Evolutionary conservation across 257 asterid genomes (phyloP), one percentile per base, ranked within the genome.

Genomic region (Solanum lignicaule): DNA sequence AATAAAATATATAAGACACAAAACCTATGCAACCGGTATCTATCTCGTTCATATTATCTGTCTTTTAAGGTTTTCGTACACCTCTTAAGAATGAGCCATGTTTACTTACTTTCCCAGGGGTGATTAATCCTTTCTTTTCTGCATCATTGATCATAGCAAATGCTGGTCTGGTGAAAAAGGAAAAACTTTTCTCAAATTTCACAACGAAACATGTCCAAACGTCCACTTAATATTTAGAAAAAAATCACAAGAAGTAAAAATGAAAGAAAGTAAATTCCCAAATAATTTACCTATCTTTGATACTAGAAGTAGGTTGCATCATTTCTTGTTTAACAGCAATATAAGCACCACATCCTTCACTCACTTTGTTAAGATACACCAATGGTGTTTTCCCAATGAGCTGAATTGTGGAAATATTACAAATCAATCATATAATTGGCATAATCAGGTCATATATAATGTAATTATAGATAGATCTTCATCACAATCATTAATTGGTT

Each of bases 111-210:
- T 91, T 89, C 11, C 95, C 93, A 13, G 93, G 94, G 46, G 55
- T 88, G 60, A 92, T 93, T 43, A 90, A 86, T 39, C 95, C 95
- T 87, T 91, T 86, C 55, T 84, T 91, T 89, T 93, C 94, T 46
- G 94, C 95, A 88, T 93, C 95, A 20, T 86, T 65, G 43, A 93
- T 89, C 95, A 93, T 93, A 86, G 94, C 89, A 82, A 92, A 89
- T 23, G 91, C 95, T 32, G 92, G 91, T 91, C 94, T 92, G 60
- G n/a, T 13, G 35, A 27, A 55, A 84, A 60, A 20, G n/a, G 33
- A n/a, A 62, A 62, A 55, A 18, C 65, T 18, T 55, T 55, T 18
- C 0, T 55, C 65, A 55, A 6, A 55, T 55, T 55, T 55, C n/a
- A 0, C 1, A 48, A 55, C 0, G 10, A 55, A 55, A 55, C n/a